Percentiles rank a stretch among this genome's conserved stretches.
Evolutionary conservation across 129 eudicot genomes (phyloP).

Genomic region (Sambucus nigra): DNA sequence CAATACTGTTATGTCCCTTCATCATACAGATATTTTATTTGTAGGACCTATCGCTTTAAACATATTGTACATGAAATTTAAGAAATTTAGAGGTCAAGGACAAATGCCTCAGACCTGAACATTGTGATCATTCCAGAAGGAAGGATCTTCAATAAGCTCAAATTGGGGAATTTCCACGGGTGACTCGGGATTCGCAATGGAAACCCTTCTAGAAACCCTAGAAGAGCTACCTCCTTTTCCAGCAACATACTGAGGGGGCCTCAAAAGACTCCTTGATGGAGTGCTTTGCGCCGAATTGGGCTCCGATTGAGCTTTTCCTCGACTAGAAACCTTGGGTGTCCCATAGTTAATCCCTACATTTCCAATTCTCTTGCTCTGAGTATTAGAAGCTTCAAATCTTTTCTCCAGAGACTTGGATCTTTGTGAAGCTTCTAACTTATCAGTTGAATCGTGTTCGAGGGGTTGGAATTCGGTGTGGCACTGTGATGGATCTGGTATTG

Average conservation of each 20-base stretch:
- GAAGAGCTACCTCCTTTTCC: slow-evolving; percentile 36
- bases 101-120: slow-evolving; percentile 54
- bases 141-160: slow-evolving; percentile 63
- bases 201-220: slow-evolving; percentile 45
- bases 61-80: too few relatives aligned
- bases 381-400: slow-evolving; percentile 6
- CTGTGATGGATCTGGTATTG: slow-evolving; percentile 68
- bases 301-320: slow-evolving; percentile 19
- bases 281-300: slow-evolving; percentile 50
- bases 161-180: slow-evolving; percentile 42
- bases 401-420: slow-evolving; percentile 23
- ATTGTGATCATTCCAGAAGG: slow-evolving; percentile 84
- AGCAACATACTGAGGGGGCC: slow-evolving; percentile 26
- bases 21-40: too few relatives aligned
- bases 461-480: slow-evolving; percentile 14
- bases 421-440: slow-evolving; percentile 5
- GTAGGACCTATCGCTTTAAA: too few relatives aligned
- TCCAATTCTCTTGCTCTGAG: slow-evolving; percentile 10
- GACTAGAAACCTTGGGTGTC: slow-evolving; percentile 14
- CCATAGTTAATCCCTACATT: background rate
- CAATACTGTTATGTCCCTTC: too few relatives aligned
- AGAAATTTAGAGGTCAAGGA: too few relatives aligned
- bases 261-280: slow-evolving; percentile 39
- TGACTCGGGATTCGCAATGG: slow-evolving; percentile 21
- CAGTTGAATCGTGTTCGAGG: slow-evolving; percentile 3